Percentiles rank a stretch among this genome's conserved stretches.
These are phyloP conservation scores for Paraconiothyrium sp. DNA, from an alignment of 2,329 filamentous ascomycete species.

Conservation along the genomic window DNA sequence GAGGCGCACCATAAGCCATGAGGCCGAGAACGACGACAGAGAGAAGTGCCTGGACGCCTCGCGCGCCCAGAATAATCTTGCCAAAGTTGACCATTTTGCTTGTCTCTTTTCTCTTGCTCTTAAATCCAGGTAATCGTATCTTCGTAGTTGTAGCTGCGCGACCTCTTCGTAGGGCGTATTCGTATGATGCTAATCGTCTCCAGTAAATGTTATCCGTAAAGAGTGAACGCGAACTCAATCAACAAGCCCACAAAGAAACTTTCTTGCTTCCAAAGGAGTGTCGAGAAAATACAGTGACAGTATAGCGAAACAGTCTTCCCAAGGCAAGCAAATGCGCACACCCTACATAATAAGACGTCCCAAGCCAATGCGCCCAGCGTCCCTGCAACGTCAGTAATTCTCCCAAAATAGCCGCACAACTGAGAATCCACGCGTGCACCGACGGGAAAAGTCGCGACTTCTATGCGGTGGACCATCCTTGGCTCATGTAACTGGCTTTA, in stretches of 20 bases:
- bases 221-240: conserved; percentile 25
- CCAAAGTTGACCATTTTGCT: neutral
- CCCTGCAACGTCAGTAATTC: conserved; percentile 5
- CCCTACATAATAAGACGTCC: conserved; percentile 2
- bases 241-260: conserved; percentile 22
- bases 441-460: neutral
- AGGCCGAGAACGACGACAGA: conserved; percentile 79
- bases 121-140: conserved; percentile 1
- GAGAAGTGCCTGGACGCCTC: conserved; percentile 73
- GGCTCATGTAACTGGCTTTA: conserved; percentile 1
- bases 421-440: conserved; percentile 7
- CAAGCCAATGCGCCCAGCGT: neutral
- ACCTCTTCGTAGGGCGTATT: neutral
- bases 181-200: neutral
- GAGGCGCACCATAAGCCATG: conserved; percentile 72
- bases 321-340: conserved; percentile 3
- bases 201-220: conserved; percentile 2
- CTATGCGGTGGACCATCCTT: conserved; percentile 3
- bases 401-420: conserved; percentile 9
- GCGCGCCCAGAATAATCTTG: conserved; percentile 64
- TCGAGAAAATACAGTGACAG: neutral
- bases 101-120: neutral
- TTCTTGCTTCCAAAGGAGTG: conserved; percentile 2
- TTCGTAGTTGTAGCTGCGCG: neutral
- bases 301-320: neutral